A percentile compares a stretch with the other conserved stretches of the same genome.
Conservation (phyloP, 2,329 filamentous ascomycete species). For the Ophiobolus disseminans region DNA sequence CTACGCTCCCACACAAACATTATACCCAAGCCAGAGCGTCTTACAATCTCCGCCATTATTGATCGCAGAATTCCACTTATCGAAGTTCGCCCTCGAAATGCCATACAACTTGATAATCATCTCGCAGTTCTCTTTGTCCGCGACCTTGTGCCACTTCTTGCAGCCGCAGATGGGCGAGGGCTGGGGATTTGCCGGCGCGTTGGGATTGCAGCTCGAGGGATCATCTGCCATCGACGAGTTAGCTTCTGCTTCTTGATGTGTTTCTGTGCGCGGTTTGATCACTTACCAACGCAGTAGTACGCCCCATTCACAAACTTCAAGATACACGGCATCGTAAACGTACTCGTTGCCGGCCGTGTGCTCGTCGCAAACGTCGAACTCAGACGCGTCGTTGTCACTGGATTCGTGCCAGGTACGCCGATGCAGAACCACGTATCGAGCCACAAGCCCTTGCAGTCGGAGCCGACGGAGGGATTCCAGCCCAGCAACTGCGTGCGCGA, state of each 20-base stretch:
- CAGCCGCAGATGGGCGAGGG: constrained; percentile 3
- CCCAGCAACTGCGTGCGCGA: constrained; percentile 6
- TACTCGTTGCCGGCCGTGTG: neutral
- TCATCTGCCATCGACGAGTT: neutral
- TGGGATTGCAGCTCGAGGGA: constrained; percentile 1
- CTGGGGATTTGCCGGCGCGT: neutral
- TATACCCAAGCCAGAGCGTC: constrained; percentile 6
- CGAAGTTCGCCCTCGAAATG: neutral
- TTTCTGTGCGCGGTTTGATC: neutral
- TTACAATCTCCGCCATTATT: constrained; percentile 2
- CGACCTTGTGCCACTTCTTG: constrained; percentile 3
- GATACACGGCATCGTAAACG: neutral
- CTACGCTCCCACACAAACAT: constrained; percentile 1
- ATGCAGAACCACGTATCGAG: constrained; percentile 6
- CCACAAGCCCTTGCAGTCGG: constrained; percentile 7
- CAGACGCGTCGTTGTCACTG: neutral
- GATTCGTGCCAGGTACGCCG: constrained; percentile 1
- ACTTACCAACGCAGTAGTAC: constrained; percentile 5
- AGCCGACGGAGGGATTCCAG: constrained; percentile 9
- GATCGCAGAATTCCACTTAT: neutral
- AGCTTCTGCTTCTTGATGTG: neutral
- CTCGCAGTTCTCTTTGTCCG: constrained; percentile 2
- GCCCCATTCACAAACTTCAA: neutral
- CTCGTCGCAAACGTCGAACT: neutral
- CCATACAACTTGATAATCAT: neutral